phyloP scores from a whole-genome alignment of 345 rosid species.

The Pugionium dolabratum region DNA sequence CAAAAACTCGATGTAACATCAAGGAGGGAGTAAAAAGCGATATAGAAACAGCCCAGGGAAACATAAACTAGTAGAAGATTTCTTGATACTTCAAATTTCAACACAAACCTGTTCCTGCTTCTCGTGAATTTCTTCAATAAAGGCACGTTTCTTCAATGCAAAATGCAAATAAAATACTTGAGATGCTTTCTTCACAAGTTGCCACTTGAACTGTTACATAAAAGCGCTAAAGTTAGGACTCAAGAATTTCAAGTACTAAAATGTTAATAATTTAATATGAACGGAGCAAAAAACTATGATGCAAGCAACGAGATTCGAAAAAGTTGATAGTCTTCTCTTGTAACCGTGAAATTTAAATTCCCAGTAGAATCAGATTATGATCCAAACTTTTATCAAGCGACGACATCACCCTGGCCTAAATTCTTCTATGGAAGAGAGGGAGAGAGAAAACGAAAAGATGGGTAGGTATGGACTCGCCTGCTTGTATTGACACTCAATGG shows the following conservation, averaged over 20 bases:
- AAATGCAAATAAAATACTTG: constrained; percentile 90
- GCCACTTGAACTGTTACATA: constrained; percentile 82
- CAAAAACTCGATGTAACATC: constrained; percentile 43
- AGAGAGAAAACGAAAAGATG: background rate
- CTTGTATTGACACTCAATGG: constrained; percentile 81
- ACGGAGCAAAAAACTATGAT: background rate
- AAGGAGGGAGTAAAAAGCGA: constrained; percentile 23
- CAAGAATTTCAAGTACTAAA: constrained; percentile 5
- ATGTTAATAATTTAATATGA: background rate
- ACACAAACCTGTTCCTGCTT: constrained; percentile 94
- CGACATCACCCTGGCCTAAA: background rate
- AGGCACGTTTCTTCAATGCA: constrained; percentile 83
- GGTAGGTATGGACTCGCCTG: constrained; percentile 52
- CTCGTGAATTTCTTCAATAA: constrained; percentile 96
- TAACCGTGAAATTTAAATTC: background rate
- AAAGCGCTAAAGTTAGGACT: constrained; percentile 21
- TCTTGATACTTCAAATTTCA: background rate
- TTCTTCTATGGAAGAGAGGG: background rate
- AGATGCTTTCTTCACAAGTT: constrained; percentile 78
- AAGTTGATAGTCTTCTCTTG: background rate
- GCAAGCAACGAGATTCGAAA: background rate
- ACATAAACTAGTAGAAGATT: constrained; percentile 13
- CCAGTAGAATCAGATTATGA: background rate
- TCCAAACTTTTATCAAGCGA: background rate
- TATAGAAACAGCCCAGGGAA: constrained; percentile 2